Conservation (phyloP, 1,139 yeast genomes). For the Suhomyces atakaporum region DNA sequence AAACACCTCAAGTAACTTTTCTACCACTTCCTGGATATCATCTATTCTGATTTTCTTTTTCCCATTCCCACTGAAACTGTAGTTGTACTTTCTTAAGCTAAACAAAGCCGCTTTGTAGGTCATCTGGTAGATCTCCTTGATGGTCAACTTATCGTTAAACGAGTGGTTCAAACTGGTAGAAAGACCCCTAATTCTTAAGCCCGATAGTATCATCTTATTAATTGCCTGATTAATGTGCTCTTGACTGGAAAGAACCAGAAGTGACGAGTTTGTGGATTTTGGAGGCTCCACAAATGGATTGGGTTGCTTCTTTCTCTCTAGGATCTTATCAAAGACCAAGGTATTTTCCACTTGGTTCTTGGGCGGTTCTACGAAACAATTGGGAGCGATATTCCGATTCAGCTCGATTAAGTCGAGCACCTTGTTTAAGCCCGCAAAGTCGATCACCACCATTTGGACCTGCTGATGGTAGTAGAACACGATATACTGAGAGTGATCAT, state of each 20-base stretch:
- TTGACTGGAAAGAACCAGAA: conserved; percentile 27
- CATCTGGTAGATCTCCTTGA: conserved; percentile 48
- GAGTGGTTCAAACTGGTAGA: conserved; percentile 27
- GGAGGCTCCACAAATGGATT: conserved; percentile 17
- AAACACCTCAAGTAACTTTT: conserved; percentile 36
- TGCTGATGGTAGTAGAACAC: conserved; percentile 14
- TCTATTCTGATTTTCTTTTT: conserved; percentile 17
- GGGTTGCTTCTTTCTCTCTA: conserved; percentile 28
- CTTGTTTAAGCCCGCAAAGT: conserved; percentile 16
- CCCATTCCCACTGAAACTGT: conserved; percentile 22
- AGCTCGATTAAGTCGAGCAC: conserved; percentile 5
- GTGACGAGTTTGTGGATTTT: conserved; percentile 13
- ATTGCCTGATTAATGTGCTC: conserved; percentile 40
- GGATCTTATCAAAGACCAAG: conserved; percentile 39
- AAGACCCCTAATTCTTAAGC: conserved; percentile 45
- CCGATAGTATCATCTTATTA: conserved; percentile 41
- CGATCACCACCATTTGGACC: conserved; percentile 15
- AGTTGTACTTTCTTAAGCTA: conserved; percentile 40
- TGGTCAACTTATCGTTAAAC: conserved; percentile 35
- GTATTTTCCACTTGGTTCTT: conserved; percentile 13
- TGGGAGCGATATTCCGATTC: conserved; percentile 3
- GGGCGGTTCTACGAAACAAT: conserved; percentile 8
- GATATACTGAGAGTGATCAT: conserved; percentile 10
- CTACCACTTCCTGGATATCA: conserved; percentile 42
- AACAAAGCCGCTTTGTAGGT: conserved; percentile 43